Conservation (phyloP, 2,329 filamentous ascomycete genomes). For the Alternaria novae-zelandiae region DNA sequence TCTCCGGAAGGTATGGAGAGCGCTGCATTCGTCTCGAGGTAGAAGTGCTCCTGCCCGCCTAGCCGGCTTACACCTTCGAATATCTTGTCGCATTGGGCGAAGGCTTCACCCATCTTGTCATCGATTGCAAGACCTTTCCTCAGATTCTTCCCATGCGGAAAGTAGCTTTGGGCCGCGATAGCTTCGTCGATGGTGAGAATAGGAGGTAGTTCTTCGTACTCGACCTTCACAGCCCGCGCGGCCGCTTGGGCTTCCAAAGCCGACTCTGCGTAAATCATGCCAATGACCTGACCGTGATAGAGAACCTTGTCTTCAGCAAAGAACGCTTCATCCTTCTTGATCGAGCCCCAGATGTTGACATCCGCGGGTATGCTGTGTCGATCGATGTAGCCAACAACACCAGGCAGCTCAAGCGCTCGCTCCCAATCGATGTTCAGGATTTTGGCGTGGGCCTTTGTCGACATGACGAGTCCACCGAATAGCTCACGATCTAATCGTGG, state of each 20-base stretch:
- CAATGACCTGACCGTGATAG: conserved; percentile 89
- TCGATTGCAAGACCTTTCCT: conserved; percentile 68
- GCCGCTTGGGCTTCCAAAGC: conserved; percentile 78
- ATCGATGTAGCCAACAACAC: conserved; percentile 84
- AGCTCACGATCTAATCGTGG: conserved; percentile 83
- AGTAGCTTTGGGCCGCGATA: conserved; percentile 86
- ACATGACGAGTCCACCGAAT: conserved; percentile 85
- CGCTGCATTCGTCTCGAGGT: conserved; percentile 88
- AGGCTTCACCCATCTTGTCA: conserved; percentile 70
- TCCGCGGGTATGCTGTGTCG: conserved; percentile 78
- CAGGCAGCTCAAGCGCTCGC: conserved; percentile 80
- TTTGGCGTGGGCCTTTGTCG: conserved; percentile 85
- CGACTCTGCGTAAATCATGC: conserved; percentile 81
- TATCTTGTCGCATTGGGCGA: conserved; percentile 77
- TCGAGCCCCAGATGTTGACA: conserved; percentile 91
- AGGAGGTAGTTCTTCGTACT: conserved; percentile 86
- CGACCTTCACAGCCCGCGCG: conserved; percentile 80
- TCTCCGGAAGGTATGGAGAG: conserved; percentile 85
- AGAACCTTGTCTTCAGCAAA: conserved; percentile 88
- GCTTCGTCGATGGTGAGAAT: conserved; percentile 95
- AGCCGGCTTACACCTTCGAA: conserved; percentile 85
- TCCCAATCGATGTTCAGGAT: conserved; percentile 78
- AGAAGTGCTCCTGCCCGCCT: conserved; percentile 97
- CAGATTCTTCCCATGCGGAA: conserved; percentile 77
- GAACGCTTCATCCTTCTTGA: conserved; percentile 80